Evolutionary conservation across 495 filamentous ascomycete species (phyloP).

Genomic region (Tuber umbilicatum): DNA sequence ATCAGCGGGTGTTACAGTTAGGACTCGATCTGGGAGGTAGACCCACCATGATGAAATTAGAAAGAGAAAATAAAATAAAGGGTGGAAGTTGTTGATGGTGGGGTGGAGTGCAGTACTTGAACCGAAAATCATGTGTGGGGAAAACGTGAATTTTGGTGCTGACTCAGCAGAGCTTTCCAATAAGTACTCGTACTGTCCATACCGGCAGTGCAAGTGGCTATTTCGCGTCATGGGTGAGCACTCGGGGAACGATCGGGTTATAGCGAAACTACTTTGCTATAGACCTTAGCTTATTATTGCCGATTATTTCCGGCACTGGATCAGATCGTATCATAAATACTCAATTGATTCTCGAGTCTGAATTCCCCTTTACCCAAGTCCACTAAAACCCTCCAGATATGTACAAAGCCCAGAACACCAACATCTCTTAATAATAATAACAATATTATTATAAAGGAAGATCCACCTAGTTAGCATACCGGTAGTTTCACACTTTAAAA

Average conservation of each 20-base stretch:
- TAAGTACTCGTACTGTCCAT: no score
- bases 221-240: background rate
- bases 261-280: background rate
- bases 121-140: background rate
- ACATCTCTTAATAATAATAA: background rate
- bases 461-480: background rate
- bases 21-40: background rate
- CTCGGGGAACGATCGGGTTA: background rate
- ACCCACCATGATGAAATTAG: background rate
- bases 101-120: slow-evolving; percentile 14
- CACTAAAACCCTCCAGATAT: background rate
- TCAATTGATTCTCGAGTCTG: background rate
- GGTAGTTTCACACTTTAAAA: background rate
- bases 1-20: slow-evolving; percentile 1
- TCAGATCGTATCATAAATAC: background rate
- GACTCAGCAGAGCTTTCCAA: background rate
- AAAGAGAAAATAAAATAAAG: slow-evolving; percentile 18
- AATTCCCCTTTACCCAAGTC: background rate
- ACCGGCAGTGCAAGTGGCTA: no score
- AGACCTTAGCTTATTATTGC: background rate
- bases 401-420: background rate
- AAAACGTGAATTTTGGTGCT: background rate
- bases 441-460: background rate
- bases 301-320: background rate
- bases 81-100: slow-evolving; percentile 34